These are phyloP conservation scores for Musa acuminata DNA, from an alignment of 176 grass and related monocot species.

Conservation along the genomic window DNA sequence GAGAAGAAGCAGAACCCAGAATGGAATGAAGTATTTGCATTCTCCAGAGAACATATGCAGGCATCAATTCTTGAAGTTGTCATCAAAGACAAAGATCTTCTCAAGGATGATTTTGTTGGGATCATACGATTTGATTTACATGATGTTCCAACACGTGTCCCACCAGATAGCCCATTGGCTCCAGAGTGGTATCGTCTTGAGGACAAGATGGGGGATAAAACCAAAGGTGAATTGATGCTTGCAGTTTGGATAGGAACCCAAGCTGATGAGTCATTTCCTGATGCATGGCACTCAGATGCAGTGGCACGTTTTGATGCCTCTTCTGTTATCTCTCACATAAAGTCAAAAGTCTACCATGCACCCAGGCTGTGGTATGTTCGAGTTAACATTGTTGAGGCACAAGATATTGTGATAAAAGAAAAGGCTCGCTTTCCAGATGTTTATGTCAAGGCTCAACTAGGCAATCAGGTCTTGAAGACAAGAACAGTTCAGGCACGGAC, in stretches of 20 bases:
- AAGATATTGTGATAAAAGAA: too few species aligned
- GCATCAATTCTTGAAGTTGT: conserved; percentile 27
- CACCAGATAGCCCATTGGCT: conserved; percentile 26
- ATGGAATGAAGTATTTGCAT: conserved; percentile 69
- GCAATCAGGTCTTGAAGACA: too few species aligned
- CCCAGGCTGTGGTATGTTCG: too few species aligned
- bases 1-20: conserved; percentile 44
- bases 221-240: conserved; percentile 45
- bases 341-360: conserved; percentile 53
- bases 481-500: too few species aligned
- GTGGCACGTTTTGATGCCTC: conserved; percentile 10
- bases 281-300: conserved; percentile 49
- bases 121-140: conserved; percentile 6
- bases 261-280: conserved; percentile 52
- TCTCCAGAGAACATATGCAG: conserved; percentile 40
- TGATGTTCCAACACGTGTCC: conserved; percentile 6
- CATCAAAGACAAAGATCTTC: conserved; percentile 33
- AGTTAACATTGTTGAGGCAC: too few species aligned
- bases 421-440: too few species aligned
- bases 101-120: conserved; percentile 46
- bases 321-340: conserved; percentile 15
- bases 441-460: too few species aligned
- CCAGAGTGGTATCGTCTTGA: conserved; percentile 57
- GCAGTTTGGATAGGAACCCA: conserved; percentile 68
- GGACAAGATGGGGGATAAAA: conserved; percentile 18